Base-by-base conservation (phyloP, 352 stramenopile genomes). In the Paralagenidium karlingii region DNA sequence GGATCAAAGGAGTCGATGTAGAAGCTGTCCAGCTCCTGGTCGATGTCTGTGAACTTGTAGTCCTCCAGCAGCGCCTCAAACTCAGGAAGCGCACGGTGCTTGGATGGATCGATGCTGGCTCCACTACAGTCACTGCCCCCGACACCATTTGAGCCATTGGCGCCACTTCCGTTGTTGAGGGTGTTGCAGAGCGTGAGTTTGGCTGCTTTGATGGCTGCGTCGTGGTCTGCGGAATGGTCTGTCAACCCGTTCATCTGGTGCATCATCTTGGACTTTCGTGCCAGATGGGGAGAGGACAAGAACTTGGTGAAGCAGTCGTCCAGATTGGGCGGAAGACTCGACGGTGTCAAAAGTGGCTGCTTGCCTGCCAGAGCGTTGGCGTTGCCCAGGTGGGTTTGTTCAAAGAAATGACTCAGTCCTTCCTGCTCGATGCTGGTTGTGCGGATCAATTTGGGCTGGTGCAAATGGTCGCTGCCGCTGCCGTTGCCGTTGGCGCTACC, bases 1-100 rank as follows among this genome's bases (percentile, higher is more conserved):
- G n/a, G n/a, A n/a, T n/a, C n/a, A n/a, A n/a, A n/a, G n/a, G n/a
- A n/a, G 41, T 84, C 63, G 28, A 83, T 39, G 53, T 88, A 88
- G 40, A 88, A 88, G 31, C 51, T 85, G 47, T 85, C 68, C 34
- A 88, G 63, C 55, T 88, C 74, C 49, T 82, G 68, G 41, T 82
- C 70, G 49, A 84, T 82, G 57, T 86, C 71, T 6, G 67, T 77
- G 38, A 84, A 67, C 47, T 82, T 73, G 59, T 83, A 82, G 55
- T 85, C 70, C 29, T 82, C 68, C 30, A 75, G 56, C 26, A 83
- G 55, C 24, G 59, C 77, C 41, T 85, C 70, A 43, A 85, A 84
- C 55, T 88, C 74, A 8, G 63, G 59, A 30, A 60, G 45, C 28
- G 63, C 60, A 45, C 60, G 71, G 24, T 62, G 51, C 25, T 51